A percentile compares a stretch with the other conserved stretches of the same genome.
Conservation (phyloP, 192 early-diverging fungal species). For the Podila horticola region DNA sequence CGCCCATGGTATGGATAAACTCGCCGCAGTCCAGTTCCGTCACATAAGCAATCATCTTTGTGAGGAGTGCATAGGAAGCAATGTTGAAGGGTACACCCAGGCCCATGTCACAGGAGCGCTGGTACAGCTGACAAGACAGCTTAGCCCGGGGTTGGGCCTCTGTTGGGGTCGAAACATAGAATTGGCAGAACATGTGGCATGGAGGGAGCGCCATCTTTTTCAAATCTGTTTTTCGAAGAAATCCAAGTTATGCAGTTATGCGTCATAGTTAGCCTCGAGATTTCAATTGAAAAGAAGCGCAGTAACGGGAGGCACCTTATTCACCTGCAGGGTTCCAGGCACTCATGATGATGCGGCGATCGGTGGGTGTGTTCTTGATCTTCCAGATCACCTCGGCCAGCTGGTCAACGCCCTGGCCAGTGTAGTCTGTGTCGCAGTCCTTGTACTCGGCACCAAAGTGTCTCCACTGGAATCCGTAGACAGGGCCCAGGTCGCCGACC, state of each 20-base stretch:
- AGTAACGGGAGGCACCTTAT: neutral
- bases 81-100: conserved; percentile 99
- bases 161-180: conserved; percentile 86
- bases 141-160: conserved; percentile 57
- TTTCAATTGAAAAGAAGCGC: neutral
- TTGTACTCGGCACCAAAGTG: conserved; percentile 96
- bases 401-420: conserved; percentile 94
- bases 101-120: conserved; percentile 95
- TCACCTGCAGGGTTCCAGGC: conserved; percentile 98
- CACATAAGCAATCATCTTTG: conserved; percentile 89
- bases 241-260: neutral
- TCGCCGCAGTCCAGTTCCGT: conserved; percentile 83
- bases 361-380: conserved; percentile 86
- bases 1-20: conserved; percentile 95
- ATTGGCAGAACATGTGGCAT: conserved; percentile 98
- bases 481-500: conserved; percentile 92
- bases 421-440: conserved; percentile 87
- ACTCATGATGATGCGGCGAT: conserved; percentile 91
- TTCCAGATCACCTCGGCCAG: conserved; percentile 86
- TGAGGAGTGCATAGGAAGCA: conserved; percentile 94
- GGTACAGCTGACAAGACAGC: conserved; percentile 95
- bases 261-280: too few species aligned
- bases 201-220: conserved; percentile 94
- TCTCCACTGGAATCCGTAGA: conserved; percentile 99
- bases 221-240: conserved; percentile 67